Percentiles rank a stretch among this genome's conserved stretches.
Evolutionary conservation across 139 green algal genomes (phyloP).

Genomic region (Volvox reticuliferus): DNA sequence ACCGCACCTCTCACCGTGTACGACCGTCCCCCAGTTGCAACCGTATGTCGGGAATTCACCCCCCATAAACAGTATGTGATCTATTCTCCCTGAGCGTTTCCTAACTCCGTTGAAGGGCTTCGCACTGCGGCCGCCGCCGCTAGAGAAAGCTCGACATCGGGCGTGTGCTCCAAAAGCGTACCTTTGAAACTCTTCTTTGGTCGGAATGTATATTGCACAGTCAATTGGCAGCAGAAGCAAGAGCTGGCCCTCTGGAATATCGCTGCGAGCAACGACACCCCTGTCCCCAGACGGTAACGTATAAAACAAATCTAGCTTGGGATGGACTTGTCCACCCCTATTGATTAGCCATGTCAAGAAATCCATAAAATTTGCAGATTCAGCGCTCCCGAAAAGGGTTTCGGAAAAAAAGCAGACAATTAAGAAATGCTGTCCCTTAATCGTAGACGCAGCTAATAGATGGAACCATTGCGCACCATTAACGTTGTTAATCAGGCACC

Average conservation of each 20-base stretch:
- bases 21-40: too few species aligned
- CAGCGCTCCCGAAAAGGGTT: too few species aligned
- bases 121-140: background rate
- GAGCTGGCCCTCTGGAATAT: constrained; percentile 68
- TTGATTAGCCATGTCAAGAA: constrained; percentile 45
- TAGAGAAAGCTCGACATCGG: background rate
- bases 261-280: constrained; percentile 53
- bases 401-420: too few species aligned
- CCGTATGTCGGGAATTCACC: too few species aligned
- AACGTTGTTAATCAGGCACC: too few species aligned
- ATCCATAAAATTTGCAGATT: background rate
- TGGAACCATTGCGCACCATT: too few species aligned
- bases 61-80: too few species aligned
- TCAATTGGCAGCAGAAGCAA: constrained; percentile 55
- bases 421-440: too few species aligned
- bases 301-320: constrained; percentile 59
- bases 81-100: too few species aligned
- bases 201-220: constrained; percentile 20
- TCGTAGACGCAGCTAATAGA: too few species aligned
- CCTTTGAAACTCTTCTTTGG: background rate
- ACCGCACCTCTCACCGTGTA: too few species aligned
- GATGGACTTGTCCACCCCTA: constrained; percentile 53
- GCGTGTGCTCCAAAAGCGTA: background rate
- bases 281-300: constrained; percentile 26
- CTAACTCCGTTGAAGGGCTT: background rate